A percentile compares a stretch with the other conserved stretches of the same genome.
These are phyloP conservation scores for Monosporascus sp. DNA, from an alignment of 2,329 filamentous ascomycete species.

Conservation along the genomic window DNA sequence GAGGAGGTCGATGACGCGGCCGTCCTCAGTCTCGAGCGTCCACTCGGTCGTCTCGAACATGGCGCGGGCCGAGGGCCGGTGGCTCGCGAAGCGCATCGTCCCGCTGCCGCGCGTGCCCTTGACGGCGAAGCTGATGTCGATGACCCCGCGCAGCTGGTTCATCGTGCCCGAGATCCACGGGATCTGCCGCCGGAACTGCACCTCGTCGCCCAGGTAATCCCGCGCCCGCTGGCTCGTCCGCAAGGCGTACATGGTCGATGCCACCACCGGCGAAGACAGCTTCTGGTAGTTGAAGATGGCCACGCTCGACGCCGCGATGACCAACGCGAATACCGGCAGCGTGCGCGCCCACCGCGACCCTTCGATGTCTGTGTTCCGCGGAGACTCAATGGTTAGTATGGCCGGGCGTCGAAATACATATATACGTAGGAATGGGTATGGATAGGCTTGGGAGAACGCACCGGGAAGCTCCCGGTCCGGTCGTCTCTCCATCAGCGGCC, in stretches of 20 bases:
- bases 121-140: slow-evolving; percentile 82
- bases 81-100: slow-evolving; percentile 75
- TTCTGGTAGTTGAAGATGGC: slow-evolving; percentile 99
- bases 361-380: slow-evolving; percentile 31
- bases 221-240: slow-evolving; percentile 73
- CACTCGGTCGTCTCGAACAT: slow-evolving; percentile 86
- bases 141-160: slow-evolving; percentile 87
- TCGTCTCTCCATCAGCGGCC: slow-evolving; percentile 59
- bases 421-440: neutral
- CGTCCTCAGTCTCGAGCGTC: slow-evolving; percentile 68
- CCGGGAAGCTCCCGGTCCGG: slow-evolving; percentile 62
- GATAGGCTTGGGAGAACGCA: slow-evolving; percentile 24
- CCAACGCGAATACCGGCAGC: slow-evolving; percentile 71
- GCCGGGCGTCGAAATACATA: neutral
- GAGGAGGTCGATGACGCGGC: slow-evolving; percentile 63
- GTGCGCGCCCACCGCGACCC: slow-evolving; percentile 63
- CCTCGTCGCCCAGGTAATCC: slow-evolving; percentile 76
- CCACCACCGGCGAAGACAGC: slow-evolving; percentile 78
- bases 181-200: slow-evolving; percentile 73
- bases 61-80: slow-evolving; percentile 53
- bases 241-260: slow-evolving; percentile 84
- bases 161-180: slow-evolving; percentile 83
- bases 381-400: slow-evolving; percentile 3
- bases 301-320: slow-evolving; percentile 66
- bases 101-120: slow-evolving; percentile 68